Evolutionary conservation across 306 rosid species (phyloP).

Genomic region (Rosa multiflora): DNA sequence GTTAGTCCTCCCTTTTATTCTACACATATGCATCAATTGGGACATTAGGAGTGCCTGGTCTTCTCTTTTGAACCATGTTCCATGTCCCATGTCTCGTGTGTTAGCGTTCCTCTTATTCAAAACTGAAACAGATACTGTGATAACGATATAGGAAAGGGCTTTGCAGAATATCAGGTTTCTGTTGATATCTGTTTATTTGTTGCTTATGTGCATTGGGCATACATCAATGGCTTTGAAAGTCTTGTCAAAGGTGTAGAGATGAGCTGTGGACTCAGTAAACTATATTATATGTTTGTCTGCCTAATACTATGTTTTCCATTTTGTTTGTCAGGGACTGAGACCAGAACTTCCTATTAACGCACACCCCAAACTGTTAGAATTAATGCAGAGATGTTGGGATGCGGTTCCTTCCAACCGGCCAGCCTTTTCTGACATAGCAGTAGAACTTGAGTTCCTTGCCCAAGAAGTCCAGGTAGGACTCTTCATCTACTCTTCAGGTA

Average conservation of each 20-base stretch:
- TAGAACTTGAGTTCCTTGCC: conserved; percentile 68
- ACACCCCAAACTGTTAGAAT: conserved; percentile 68
- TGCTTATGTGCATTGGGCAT: not conserved
- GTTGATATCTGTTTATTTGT: not conserved
- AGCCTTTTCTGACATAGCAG: conserved; percentile 62
- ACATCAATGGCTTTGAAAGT: not conserved
- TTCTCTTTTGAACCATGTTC: not conserved
- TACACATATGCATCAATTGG: not conserved
- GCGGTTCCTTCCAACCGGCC: conserved; percentile 74
- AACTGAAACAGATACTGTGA: not conserved
- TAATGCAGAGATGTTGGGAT: conserved; percentile 97
- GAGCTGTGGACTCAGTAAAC: not conserved
- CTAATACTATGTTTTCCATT: conserved; percentile 17
- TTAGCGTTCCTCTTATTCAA: not conserved
- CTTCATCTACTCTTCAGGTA: not conserved
- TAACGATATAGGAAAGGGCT: not conserved
- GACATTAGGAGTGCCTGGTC: not conserved
- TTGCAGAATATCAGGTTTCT: not conserved
- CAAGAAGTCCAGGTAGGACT: conserved; percentile 56
- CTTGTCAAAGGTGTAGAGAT: not conserved
- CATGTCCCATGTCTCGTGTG: not conserved
- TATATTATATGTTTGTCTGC: conserved; percentile 7
- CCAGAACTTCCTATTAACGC: conserved; percentile 82
- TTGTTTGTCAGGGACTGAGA: conserved; percentile 71
- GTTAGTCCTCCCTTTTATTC: not conserved